phyloP scores from a whole-genome alignment of 1,139 yeast genomes.

The Scheffersomyces lignicola region DNA sequence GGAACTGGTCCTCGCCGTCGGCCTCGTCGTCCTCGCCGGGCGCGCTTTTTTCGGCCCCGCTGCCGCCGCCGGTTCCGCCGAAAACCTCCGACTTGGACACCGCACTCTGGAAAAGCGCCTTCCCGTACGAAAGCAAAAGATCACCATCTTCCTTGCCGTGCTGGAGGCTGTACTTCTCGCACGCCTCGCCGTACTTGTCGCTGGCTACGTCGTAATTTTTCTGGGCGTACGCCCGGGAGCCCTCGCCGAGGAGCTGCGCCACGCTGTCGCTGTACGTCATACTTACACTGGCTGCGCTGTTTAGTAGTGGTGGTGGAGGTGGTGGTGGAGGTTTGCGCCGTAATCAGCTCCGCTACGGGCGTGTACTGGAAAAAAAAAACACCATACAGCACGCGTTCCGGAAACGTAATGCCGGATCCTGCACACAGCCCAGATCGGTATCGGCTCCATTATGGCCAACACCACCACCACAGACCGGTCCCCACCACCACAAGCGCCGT shows the following conservation, averaged over 20 bases:
- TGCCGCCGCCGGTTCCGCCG: slow-evolving; percentile 41
- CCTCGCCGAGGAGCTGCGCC: slow-evolving; percentile 52
- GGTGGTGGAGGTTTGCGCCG: no score
- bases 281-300: no score
- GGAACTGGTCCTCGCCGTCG: slow-evolving; percentile 44
- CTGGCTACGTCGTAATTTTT: slow-evolving; percentile 70
- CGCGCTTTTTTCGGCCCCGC: slow-evolving; percentile 15
- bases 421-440: no score
- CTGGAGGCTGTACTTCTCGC: slow-evolving; percentile 53
- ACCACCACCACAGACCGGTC: slow-evolving; percentile 12
- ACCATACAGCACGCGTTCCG: no score
- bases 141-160: slow-evolving; percentile 66
- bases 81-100: slow-evolving; percentile 76
- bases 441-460: no score
- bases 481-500: slow-evolving; percentile 1
- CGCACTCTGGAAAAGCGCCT: slow-evolving; percentile 77
- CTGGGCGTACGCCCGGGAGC: slow-evolving; percentile 59
- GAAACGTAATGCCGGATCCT: no score
- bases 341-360: no score
- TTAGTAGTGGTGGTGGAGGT: no score
- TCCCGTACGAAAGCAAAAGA: slow-evolving; percentile 73
- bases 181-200: slow-evolving; percentile 73
- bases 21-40: slow-evolving; percentile 18
- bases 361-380: no score
- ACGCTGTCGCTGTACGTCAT: slow-evolving; percentile 31